Evolutionary conservation across 2,329 filamentous ascomycete species (phyloP).

Genomic region (Chalaropsis thielavioides): DNA sequence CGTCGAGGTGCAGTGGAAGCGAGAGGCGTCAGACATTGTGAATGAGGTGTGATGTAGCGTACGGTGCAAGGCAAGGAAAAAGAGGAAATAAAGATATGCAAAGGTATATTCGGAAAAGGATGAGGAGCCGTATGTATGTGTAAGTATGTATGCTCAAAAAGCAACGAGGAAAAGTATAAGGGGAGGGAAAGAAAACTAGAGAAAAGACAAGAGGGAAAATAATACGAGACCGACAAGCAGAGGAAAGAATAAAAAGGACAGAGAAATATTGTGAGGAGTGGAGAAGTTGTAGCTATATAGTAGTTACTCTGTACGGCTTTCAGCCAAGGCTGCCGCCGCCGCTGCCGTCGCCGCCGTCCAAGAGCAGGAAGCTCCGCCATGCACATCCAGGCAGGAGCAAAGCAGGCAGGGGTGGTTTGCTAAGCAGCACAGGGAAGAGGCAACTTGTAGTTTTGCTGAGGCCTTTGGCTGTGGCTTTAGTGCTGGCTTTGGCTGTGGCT

Average conservation of each 20-base stretch:
- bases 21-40: slow-evolving; percentile 43
- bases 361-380: background rate
- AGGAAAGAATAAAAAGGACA: background rate
- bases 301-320: background rate
- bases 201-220: background rate
- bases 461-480: background rate
- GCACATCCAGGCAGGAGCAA: background rate
- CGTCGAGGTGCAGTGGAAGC: slow-evolving; percentile 65
- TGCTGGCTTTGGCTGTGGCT: background rate
- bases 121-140: background rate
- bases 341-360: background rate
- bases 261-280: background rate
- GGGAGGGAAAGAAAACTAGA: background rate
- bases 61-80: background rate
- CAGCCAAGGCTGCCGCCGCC: background rate
- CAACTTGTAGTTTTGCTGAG: background rate
- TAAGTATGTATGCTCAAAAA: background rate
- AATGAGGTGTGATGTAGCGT: slow-evolving; percentile 2
- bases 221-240: too few species aligned
- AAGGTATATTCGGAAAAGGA: background rate
- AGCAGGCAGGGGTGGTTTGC: background rate
- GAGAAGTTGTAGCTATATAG: background rate
- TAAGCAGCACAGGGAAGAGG: background rate
- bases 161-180: background rate
- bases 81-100: slow-evolving; percentile 5